Evolutionary conservation across 2,329 filamentous ascomycete genomes (phyloP), one percentile per base, ranked within the genome.

Genomic region (Alternaria atra): DNA sequence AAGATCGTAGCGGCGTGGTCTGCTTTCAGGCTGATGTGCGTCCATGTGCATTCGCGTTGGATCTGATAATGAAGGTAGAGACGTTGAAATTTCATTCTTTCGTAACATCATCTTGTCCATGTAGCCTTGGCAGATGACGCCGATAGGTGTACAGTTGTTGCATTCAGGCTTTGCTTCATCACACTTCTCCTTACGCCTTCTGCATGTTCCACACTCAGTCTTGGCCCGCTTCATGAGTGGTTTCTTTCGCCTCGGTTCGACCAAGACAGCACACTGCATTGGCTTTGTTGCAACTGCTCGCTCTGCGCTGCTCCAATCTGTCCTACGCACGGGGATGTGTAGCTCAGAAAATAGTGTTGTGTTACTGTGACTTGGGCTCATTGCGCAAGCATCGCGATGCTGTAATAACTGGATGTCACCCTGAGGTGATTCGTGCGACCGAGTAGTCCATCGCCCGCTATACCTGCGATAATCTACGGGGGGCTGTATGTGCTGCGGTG

Each of bases 191-290:
- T 97, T 97, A 61, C 94, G 86, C 75, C 88, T 87, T 60, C 94
- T 86, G 77, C 94, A 97, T 7, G 94, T 97, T 80, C 96, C n/a
- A n/a, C 87, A 77, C 94, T 93, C 93, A 9, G 93, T 97, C 81
- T 97, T 97, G 12, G 94, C 97, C 61, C 94, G 86, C 78, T 97
- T 97, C 81, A 92, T 96, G 74, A 97, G 97, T 73, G 91, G 91
- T 64, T 74, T 67, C 29, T 73, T 63, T 47, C 72, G 74, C 46
- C 68, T 80, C 30, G 81, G 79, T 54, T 83, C 79, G n/a, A 81
- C 79, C 60, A 84, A 82, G 46, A 77, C 80, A 44, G 74, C 74
- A 75, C 73, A 69, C 77, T 69, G 56, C 75, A 81, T 61, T 72
- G 73, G 67, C 79, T 81, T 84, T 60, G 67, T 74, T 8, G 68